Base-by-base conservation (phyloP, 2,329 filamentous ascomycete genomes). In the Albophoma yamanashiensis region DNA sequence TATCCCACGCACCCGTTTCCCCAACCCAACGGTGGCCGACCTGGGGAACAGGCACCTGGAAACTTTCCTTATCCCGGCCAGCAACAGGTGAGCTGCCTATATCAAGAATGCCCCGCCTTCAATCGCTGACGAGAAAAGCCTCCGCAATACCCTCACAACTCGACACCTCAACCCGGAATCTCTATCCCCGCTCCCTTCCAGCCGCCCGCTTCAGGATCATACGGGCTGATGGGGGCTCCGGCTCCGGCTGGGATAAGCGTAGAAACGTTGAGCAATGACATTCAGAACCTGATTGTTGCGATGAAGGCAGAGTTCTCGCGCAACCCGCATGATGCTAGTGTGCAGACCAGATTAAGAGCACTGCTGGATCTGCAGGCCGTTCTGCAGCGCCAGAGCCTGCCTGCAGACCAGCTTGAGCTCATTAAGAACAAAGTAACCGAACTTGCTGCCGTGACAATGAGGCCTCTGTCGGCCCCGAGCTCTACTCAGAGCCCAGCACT, bases 341-440 rank as follows among this genome's bases (percentile, higher is more conserved):
- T 91, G 71, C 88, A 91, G 72, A 87, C 85, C 70, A 90, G 89
- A 75, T 79, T 96, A 70, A 89, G 91, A 76, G 91, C 92, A 64
- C 83, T 97, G 67, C 79, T 92, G 74, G 90, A 94, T 74, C 82
- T 97, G 64, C 91, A 96, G 77, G 69, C 67, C 62, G 85, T 82
- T 66, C 79, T 97, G 70, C 86, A 89, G 73, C 87, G 82, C 67
- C 89, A 91, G 74, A 86, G 87, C 70, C 80, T 96, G 71, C 88
- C 88, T 62, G 85, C 86, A 68, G 87, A 92, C 69, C 89, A 96
- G 77, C 82, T 96, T 71, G 86, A 89, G 75, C 84, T 89, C 73
- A 89, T 96, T 75, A 90, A 88, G 75, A 87, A 88, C 72, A 91
- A 94, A 82, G 87, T 97, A 74, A 86, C 88, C 73, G 85, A 87